Percentiles rank a stretch among this genome's conserved stretches.
These are phyloP conservation scores for Lentinula aciculospora DNA, from an alignment of 768 basidiomycete species.

Conservation along the genomic window DNA sequence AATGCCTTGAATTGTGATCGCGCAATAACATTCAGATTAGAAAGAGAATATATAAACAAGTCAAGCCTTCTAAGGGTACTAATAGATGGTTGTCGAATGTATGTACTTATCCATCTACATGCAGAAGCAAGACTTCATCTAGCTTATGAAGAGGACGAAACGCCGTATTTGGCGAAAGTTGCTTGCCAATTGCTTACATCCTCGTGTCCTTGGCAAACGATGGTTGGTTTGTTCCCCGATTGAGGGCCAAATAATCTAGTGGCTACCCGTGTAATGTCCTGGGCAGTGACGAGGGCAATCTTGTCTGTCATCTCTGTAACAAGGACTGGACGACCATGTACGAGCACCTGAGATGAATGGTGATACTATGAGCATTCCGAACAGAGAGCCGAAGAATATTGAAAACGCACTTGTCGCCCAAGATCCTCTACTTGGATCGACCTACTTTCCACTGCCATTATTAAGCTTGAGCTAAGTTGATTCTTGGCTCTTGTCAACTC, in stretches of 20 bases:
- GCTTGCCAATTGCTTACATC: constrained; percentile 65
- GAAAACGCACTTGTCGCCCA: constrained; percentile 68
- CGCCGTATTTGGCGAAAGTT: constrained; percentile 63
- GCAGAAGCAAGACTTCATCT: not conserved
- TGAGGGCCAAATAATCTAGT: constrained; percentile 64
- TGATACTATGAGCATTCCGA: constrained; percentile 4
- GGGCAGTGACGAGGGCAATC: constrained; percentile 70
- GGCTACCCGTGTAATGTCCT: constrained; percentile 73
- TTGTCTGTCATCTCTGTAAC: constrained; percentile 87
- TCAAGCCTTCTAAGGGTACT: too few relatives aligned
- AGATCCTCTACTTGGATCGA: constrained; percentile 85
- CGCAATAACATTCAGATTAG: too few relatives aligned
- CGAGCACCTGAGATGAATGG: constrained; percentile 51
- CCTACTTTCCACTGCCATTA: constrained; percentile 92
- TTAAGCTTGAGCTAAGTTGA: constrained; percentile 86
- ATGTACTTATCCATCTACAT: too few relatives aligned
- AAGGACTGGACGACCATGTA: constrained; percentile 81
- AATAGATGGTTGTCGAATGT: not conserved
- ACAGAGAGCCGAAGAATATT: not conserved
- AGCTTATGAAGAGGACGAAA: not conserved
- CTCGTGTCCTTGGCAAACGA: constrained; percentile 81
- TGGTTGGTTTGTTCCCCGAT: constrained; percentile 61
- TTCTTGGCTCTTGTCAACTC: constrained; percentile 91
- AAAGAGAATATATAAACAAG: too few relatives aligned
- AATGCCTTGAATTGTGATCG: too few relatives aligned